Base-by-base conservation (phyloP, 2,329 filamentous ascomycete genomes). In the Incumbomyces delicatus region DNA sequence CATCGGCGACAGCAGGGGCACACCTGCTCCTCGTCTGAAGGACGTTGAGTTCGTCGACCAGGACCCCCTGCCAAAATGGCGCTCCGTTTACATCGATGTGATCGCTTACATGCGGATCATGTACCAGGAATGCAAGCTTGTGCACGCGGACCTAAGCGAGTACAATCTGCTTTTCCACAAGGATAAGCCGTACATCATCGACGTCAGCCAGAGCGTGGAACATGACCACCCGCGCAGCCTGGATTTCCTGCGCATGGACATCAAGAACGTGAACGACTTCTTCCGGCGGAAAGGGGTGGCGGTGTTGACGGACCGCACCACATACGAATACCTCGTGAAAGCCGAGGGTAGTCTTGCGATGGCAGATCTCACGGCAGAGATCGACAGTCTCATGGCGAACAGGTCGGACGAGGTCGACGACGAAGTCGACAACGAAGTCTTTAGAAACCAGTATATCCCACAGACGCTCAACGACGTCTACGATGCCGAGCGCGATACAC, bases 201-300 rank as follows among this genome's bases (percentile, higher is more conserved):
- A 98, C 66, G 92, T 98, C 36, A 95, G 87, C 47, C 92, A 98
- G 69, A 92, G 85, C 61, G 92, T 98, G 16, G 94, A 96, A 70
- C 89, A 94, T 57, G 90, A 96, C 58, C 92, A 98, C 64, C 92
- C 92, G 0, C 78, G 87, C 48, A 90, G 86, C 2, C 74, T 94
- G 27, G 90, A 96, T 63, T 98, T 98, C 62, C 67, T 98, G 58
- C 82, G 92, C 30, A 96, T 95, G 89, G 92, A 98, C 62, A 88
- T 98, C 66, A 96, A 95, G 74, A 98, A 98, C 61, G 80, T 94
- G 1, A 84, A 81, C 17, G 87, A 94, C 64, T 98, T 94, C 68
- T 98, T 96, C 77, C 75, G 81, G 27, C 77, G 85, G 16, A 83
- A 95, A 63, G 84, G 83, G 34, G 87, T 96, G 1, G 81, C 94